Evolutionary conservation across 805 yeast species (phyloP).

Genomic region (Yarrowia sp.): DNA sequence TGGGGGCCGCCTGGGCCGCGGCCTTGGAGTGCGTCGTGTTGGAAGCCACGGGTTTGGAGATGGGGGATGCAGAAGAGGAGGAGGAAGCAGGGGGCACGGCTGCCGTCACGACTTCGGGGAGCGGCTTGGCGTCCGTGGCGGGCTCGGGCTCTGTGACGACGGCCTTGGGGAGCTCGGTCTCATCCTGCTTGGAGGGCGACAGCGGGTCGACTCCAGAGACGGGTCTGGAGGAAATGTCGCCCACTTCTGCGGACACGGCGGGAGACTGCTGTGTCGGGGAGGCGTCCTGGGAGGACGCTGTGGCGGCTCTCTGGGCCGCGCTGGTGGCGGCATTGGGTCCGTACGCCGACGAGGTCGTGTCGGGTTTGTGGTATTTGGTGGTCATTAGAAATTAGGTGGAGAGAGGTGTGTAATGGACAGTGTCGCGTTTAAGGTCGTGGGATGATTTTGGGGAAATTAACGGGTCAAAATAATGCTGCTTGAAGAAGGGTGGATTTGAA

Average conservation of each 20-base stretch:
- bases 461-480: too few relatives aligned
- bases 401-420: neutral
- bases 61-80: neutral
- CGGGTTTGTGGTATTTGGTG: constrained; percentile 21
- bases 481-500: too few relatives aligned
- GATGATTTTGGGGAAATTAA: too few relatives aligned
- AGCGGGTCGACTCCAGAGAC: constrained; percentile 4
- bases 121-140: neutral
- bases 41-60: neutral
- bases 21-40: neutral
- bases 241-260: constrained; percentile 17
- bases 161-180: neutral
- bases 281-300: neutral
- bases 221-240: constrained; percentile 20
- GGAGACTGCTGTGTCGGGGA: neutral
- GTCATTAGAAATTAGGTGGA: neutral
- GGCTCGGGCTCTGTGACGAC: neutral
- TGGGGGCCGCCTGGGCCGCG: neutral
- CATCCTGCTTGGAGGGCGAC: neutral
- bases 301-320: neutral
- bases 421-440: neutral
- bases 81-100: neutral
- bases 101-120: neutral
- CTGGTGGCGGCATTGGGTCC: neutral
- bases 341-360: constrained; percentile 17